These are phyloP conservation scores for Schizopora paradoxa DNA, from an alignment of 1,284 basidiomycete species.

Conservation along the genomic window DNA sequence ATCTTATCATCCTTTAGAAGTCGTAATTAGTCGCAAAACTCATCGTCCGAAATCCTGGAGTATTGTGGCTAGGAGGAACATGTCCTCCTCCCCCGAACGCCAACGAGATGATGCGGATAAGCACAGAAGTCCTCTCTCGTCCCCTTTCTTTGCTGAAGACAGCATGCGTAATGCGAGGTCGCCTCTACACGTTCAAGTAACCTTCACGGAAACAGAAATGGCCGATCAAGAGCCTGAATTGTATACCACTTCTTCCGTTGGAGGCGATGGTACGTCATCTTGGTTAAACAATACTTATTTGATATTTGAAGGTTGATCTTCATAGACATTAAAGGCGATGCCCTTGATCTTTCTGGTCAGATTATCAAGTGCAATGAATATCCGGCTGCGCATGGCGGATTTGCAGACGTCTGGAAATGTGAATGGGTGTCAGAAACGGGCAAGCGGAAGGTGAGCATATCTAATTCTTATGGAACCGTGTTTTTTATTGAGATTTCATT, in stretches of 20 bases:
- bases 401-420: constrained; percentile 41
- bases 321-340: constrained; percentile 8
- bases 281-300: background rate
- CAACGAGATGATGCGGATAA: constrained; percentile 6
- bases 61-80: constrained; percentile 10
- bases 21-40: background rate
- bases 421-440: constrained; percentile 25
- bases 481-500: constrained; percentile 23
- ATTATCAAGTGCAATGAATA: constrained; percentile 30
- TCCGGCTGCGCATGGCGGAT: constrained; percentile 38
- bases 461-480: constrained; percentile 1
- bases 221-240: background rate
- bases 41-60: constrained; percentile 15
- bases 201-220: background rate
- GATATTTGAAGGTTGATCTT: background rate
- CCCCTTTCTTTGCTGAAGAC: no score
- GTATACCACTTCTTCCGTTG: constrained; percentile 1
- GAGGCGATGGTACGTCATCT: background rate
- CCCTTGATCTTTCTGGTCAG: constrained; percentile 34
- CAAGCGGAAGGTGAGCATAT: constrained; percentile 18
- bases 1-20: constrained; percentile 1
- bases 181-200: constrained; percentile 7
- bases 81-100: constrained; percentile 7
- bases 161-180: no score
- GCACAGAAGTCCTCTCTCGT: background rate